Evolutionary conservation across 2,329 filamentous ascomycete genomes (phyloP).

Genomic region (Colletotrichum costaricense): DNA sequence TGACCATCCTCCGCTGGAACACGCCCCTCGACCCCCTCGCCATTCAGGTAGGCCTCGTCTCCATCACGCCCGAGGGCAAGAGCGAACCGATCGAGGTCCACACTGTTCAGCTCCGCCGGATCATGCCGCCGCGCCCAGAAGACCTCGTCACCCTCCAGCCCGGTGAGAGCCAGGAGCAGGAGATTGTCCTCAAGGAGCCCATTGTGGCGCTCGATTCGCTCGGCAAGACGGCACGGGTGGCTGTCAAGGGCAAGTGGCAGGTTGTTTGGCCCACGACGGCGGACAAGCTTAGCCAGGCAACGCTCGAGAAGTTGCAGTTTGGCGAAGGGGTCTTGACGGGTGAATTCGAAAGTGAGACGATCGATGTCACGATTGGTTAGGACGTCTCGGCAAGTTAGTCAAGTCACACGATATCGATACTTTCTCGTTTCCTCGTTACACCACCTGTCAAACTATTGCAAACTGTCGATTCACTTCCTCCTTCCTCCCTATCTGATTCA

Average conservation of each 20-base stretch:
- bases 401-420: not conserved
- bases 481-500: too few species aligned
- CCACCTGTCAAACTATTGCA: not conserved
- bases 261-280: slow-evolving; percentile 46
- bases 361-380: slow-evolving; percentile 23
- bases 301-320: slow-evolving; percentile 30
- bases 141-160: slow-evolving; percentile 52
- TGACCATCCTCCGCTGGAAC: slow-evolving; percentile 56
- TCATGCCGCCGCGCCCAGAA: slow-evolving; percentile 54
- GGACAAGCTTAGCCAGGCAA: slow-evolving; percentile 31
- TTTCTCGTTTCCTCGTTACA: not conserved
- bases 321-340: slow-evolving; percentile 34
- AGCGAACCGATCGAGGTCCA: slow-evolving; percentile 49
- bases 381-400: not conserved
- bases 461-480: not conserved
- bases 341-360: slow-evolving; percentile 27
- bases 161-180: slow-evolving; percentile 47
- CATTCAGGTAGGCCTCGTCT: slow-evolving; percentile 53
- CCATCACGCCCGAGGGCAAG: slow-evolving; percentile 49
- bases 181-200: slow-evolving; percentile 50
- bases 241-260: slow-evolving; percentile 52
- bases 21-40: slow-evolving; percentile 58
- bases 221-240: slow-evolving; percentile 45
- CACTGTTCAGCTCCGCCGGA: slow-evolving; percentile 50
- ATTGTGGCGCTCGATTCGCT: slow-evolving; percentile 49